These are phyloP conservation scores for Avena sativa DNA, from an alignment of 176 grass and related monocot genomes.

Conservation along the genomic window DNA sequence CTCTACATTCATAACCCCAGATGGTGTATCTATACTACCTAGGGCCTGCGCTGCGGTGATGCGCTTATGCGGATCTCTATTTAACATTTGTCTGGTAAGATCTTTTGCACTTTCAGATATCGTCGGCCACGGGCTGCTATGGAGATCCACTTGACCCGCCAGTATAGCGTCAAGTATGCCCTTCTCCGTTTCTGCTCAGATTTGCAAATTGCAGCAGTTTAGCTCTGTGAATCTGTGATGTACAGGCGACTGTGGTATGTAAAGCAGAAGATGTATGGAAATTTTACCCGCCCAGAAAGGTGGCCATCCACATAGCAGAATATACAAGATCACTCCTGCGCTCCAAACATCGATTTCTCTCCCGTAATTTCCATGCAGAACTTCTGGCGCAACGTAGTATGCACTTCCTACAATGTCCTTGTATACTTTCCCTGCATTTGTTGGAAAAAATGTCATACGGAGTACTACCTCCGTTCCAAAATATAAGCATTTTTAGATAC, in stretches of 20 bases:
- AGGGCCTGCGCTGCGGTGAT: constrained; percentile 71
- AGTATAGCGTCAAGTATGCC: constrained; percentile 68
- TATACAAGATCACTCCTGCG: constrained; percentile 80
- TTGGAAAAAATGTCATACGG: background rate
- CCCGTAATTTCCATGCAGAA: constrained; percentile 64
- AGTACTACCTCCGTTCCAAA: too few species aligned
- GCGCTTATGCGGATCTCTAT: constrained; percentile 52
- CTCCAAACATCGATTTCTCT: constrained; percentile 86
- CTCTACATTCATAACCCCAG: background rate
- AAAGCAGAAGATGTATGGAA: background rate
- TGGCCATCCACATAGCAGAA: constrained; percentile 64
- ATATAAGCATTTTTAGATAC: too few species aligned
- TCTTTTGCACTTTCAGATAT: constrained; percentile 79
- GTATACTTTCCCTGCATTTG: constrained; percentile 72
- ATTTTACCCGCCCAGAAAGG: constrained; percentile 76
- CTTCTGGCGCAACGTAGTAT: constrained; percentile 79
- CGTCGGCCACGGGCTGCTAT: constrained; percentile 53
- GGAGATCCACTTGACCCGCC: constrained; percentile 41
- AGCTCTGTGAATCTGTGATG: background rate
- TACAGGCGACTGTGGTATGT: background rate
- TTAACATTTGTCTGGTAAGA: constrained; percentile 66
- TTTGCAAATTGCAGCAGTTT: constrained; percentile 19
- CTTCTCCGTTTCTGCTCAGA: constrained; percentile 68
- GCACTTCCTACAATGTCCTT: constrained; percentile 69
- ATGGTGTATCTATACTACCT: constrained; percentile 35